Evolutionary conservation across 352 stramenopile species (phyloP), one percentile per base, ranked within the genome.

Genomic region (Thraustotheca clavata): DNA sequence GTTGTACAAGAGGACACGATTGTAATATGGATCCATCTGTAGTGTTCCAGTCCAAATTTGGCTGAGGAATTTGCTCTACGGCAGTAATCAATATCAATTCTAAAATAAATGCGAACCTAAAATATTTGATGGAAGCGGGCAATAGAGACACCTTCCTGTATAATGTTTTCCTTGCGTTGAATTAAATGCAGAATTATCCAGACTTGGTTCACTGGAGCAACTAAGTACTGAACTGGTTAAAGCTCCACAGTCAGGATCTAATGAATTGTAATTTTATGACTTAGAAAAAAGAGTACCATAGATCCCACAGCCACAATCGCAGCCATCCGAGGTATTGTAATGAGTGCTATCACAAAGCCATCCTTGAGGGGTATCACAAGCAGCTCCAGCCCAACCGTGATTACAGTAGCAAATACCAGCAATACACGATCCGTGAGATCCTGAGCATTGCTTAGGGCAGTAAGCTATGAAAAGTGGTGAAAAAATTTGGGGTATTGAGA

Each of bases 231-330:
- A 6, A 20, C 24, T 0, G 12, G 24, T 14, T 8, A 62, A 18
- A 2, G 9, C 18, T 16, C 5, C 20, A n/a, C 55, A 62, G 38
- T 62, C 55, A 4, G 55, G 55, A 29, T 62, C 55, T 62, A 62
- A 3, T 2, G 9, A 16, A 6, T n/a, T n/a, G n/a, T n/a, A n/a
- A n/a, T n/a, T n/a, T n/a, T 46, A 54, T 61, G 22, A 5, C 9
- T 49, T n/a, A 46, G 1, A 3, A 27, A 22, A 14, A 6, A 27
- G 1, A 24, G 36, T 27, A 65, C 57, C 57, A n/a, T 38, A 65
- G 40, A 65, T 27, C 18, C 57, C 57, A n/a, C 57, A 65, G 36
- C 57, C 57, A 31, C 57, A 65, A 22, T 65, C 57, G 36, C 57
- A 65, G 0, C 57, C 57, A 24, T 65, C 57, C 20, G n/a, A n/a